Evolutionary conservation across 1,284 basidiomycete species (phyloP).

Genomic region (Sanguinoderma infundibulare): DNA sequence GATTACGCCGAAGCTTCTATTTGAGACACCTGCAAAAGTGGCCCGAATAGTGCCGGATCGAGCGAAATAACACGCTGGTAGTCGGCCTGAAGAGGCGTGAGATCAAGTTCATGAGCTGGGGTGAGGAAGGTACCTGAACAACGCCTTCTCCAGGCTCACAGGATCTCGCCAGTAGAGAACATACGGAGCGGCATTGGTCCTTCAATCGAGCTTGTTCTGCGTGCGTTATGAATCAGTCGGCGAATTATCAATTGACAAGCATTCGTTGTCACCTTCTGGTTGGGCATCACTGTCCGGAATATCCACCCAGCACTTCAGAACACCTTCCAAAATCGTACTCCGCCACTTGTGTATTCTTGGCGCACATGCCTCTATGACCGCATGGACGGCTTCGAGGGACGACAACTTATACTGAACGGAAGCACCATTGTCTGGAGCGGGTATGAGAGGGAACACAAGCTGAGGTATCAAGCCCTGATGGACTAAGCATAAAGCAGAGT

Average conservation of each 20-base stretch:
- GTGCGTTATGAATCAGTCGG: too few relatives aligned
- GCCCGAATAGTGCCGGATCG: conserved; percentile 11
- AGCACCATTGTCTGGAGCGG: conserved; percentile 36
- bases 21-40: conserved; percentile 5
- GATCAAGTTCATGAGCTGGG: neutral
- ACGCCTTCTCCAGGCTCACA: conserved; percentile 1
- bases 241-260: neutral
- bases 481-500: neutral
- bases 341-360: conserved; percentile 67
- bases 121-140: neutral
- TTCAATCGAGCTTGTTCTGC: neutral
- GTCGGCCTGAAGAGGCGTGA: conserved; percentile 6
- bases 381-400: conserved; percentile 54
- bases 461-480: conserved; percentile 64
- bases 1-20: neutral
- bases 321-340: conserved; percentile 60
- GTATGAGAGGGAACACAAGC: conserved; percentile 52
- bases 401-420: conserved; percentile 50
- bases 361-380: conserved; percentile 56
- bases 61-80: conserved; percentile 5
- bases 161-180: neutral
- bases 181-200: neutral
- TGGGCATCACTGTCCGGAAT: conserved; percentile 36
- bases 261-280: neutral
- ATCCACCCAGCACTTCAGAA: conserved; percentile 68